Percentiles rank a stretch among this genome's conserved stretches.
phyloP scores from a whole-genome alignment of 2,329 filamentous ascomycete genomes.

The Chaetomium sp. region DNA sequence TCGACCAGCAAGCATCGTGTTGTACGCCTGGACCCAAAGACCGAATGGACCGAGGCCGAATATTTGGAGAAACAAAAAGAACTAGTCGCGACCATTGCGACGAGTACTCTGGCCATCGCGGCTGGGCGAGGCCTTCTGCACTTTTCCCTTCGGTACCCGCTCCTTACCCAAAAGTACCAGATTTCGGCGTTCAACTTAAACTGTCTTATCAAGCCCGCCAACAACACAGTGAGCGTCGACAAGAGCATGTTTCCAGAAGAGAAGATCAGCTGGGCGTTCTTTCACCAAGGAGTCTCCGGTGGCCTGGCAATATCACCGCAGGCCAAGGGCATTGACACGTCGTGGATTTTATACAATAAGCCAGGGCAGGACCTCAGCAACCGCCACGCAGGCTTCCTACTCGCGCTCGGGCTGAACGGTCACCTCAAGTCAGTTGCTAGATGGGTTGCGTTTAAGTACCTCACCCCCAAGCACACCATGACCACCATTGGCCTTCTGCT shows the following conservation, averaged over 20 bases:
- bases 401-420: conserved; percentile 89
- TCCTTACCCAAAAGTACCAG: conserved; percentile 89
- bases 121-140: conserved; percentile 84
- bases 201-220: conserved; percentile 87
- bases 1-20: conserved; percentile 80
- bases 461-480: conserved; percentile 99
- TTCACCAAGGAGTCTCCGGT: conserved; percentile 93
- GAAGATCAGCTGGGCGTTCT: conserved; percentile 97
- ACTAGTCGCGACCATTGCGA: conserved; percentile 81
- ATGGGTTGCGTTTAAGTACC: conserved; percentile 98
- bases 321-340: conserved; percentile 93
- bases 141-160: conserved; percentile 81
- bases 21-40: conserved; percentile 73
- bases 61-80: conserved; percentile 91
- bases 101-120: conserved; percentile 85
- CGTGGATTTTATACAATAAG: conserved; percentile 99
- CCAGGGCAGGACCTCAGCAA: conserved; percentile 84
- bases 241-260: conserved; percentile 87
- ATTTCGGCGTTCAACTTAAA: conserved; percentile 90
- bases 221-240: conserved; percentile 91
- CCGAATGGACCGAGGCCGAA: conserved; percentile 81
- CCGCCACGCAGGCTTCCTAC: conserved; percentile 89
- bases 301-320: conserved; percentile 87
- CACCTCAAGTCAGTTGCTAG: conserved; percentile 94
- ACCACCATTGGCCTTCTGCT: conserved; percentile 94